phyloP scores from a whole-genome alignment of 1,139 yeast species.

The Trichomonascaceae sp. region DNA sequence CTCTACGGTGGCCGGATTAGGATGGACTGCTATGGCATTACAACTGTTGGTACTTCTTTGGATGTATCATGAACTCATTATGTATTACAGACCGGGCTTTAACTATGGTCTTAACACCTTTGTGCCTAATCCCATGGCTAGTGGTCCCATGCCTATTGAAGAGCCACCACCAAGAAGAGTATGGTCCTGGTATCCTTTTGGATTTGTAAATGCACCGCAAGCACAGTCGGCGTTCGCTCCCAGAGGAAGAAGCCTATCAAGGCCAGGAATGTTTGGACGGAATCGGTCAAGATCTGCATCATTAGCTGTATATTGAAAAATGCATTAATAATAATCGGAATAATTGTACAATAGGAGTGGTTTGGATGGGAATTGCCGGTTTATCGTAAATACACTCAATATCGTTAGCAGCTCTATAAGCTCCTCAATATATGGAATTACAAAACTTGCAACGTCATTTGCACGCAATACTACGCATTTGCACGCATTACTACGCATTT shows the following conservation, averaged over 20 bases:
- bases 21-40: constrained; percentile 22
- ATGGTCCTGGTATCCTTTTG: neutral
- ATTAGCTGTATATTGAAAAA: neutral
- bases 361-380: too few relatives aligned
- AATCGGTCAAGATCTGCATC: neutral
- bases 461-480: too few relatives aligned
- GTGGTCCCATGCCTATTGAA: neutral
- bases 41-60: constrained; percentile 17
- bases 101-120: neutral
- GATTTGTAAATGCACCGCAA: neutral
- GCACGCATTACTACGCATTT: too few relatives aligned
- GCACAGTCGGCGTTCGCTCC: neutral
- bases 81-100: neutral
- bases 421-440: too few relatives aligned
- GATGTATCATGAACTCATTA: constrained; percentile 10
- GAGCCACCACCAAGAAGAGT: neutral
- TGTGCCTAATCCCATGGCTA: neutral
- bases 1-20: constrained; percentile 20
- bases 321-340: neutral
- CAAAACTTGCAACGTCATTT: too few relatives aligned
- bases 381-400: too few relatives aligned
- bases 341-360: too few relatives aligned
- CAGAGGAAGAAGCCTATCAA: neutral
- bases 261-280: neutral
- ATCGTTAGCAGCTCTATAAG: too few relatives aligned